Evolutionary conservation across 2,329 filamentous ascomycete genomes (phyloP), one percentile per base, ranked within the genome.

Genomic region (Cercospora sp.): DNA sequence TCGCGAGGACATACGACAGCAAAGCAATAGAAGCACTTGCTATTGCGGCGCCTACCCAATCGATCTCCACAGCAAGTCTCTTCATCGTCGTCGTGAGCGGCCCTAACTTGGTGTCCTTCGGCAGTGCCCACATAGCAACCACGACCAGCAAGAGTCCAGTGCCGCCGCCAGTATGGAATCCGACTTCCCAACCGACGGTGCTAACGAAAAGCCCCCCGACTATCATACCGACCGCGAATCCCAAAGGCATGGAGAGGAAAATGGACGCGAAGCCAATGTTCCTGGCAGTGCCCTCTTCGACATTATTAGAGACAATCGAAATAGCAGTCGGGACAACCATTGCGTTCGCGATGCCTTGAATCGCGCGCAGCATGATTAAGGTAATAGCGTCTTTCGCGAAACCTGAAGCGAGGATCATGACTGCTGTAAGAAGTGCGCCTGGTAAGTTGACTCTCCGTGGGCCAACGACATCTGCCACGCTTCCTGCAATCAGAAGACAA

Each of bases 211-310:
- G 67, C 63, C 85, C 84, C 12, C 84, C 83, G 3, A 87, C 75
- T 0, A 84, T 80, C 9, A 87, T 78, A 0, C 86, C 85, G 0
- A 86, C 63, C 0, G 79, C 81, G 66, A 85, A 87, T 0, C 85
- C 86, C 9, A 87, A 70, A 0, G 84, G 84, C 66, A 84, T 83
- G 2, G 81, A 81, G 16, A 81, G 79, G 1, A 85, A 85, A 66
- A 86, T 76, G 18, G 79, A 81, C 0, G 84, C 81, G 71, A 87
- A 86, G 0, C 81, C 85, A 8, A 86, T 75, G 67, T 87, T 87
- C 4, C 85, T 79, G 40, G 78, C 73, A 64, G 79, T 80, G 1
- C 84, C 85, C n/a, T 78, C 74, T 0, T 82, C 81, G 45, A 86
- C 81, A 1, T 80, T 81, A 43, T 76, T 79, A 0, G 84, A 83